Percentiles rank a stretch among this genome's conserved stretches.
These are phyloP conservation scores for Oryza nivara DNA, from an alignment of 176 grass and related monocot genomes.

Conservation along the genomic window DNA sequence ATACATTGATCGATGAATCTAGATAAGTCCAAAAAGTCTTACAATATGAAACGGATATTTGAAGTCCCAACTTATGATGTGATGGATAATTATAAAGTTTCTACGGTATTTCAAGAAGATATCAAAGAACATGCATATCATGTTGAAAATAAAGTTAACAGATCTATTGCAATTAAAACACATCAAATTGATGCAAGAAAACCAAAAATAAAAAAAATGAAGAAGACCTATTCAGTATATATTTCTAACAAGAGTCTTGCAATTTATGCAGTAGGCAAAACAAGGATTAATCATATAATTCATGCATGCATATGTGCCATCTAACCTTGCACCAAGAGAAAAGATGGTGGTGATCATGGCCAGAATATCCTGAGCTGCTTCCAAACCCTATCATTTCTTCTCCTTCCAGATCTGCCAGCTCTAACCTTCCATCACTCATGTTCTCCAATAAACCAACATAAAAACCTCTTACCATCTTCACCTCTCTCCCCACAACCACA, in stretches of 20 bases:
- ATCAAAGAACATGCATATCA: neutral
- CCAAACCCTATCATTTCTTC: conserved; percentile 62
- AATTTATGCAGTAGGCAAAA: neutral
- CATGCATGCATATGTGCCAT: neutral
- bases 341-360: conserved; percentile 39
- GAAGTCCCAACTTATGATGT: neutral
- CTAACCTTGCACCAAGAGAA: conserved; percentile 71
- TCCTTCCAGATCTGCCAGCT: conserved; percentile 13
- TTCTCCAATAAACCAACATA: conserved; percentile 63
- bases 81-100: neutral
- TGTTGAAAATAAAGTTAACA: conserved; percentile 15
- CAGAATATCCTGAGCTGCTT: conserved; percentile 39
- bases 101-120: neutral
- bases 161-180: conserved; percentile 7
- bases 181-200: neutral
- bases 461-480: conserved; percentile 64
- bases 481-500: conserved; percentile 63
- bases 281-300: conserved; percentile 21
- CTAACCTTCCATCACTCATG: conserved; percentile 19
- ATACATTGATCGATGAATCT: too few species aligned
- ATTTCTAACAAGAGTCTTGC: neutral
- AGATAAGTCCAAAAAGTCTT: too few species aligned
- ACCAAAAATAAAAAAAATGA: neutral
- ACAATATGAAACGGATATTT: neutral
- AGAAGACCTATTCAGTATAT: neutral